These are phyloP conservation scores for Meyerozyma smithsonii DNA, from an alignment of 1,139 yeast genomes.

Conservation along the genomic window DNA sequence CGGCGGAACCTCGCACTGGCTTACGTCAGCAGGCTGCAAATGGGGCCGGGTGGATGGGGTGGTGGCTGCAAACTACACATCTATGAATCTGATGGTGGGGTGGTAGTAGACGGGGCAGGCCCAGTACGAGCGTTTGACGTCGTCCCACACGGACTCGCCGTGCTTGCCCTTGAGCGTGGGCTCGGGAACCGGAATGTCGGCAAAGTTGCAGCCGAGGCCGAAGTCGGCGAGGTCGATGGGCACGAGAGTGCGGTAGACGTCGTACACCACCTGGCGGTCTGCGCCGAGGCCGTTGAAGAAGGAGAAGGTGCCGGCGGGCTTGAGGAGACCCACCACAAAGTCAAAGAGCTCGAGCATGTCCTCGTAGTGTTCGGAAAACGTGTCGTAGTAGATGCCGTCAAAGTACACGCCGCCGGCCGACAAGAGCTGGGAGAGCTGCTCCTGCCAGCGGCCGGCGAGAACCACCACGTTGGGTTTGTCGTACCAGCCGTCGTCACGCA, in stretches of 20 bases:
- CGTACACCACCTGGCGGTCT: slow-evolving; percentile 82
- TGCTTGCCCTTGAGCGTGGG: slow-evolving; percentile 22
- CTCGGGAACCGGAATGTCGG: slow-evolving; percentile 38
- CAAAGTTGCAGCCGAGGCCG: slow-evolving; percentile 62
- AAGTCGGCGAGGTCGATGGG: slow-evolving; percentile 75
- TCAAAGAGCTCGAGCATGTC: slow-evolving; percentile 89
- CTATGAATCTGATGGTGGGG: slow-evolving; percentile 52
- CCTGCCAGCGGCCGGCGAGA: slow-evolving; percentile 91
- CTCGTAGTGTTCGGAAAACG: slow-evolving; percentile 79
- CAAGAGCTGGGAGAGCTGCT: slow-evolving; percentile 59
- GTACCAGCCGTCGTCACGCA: slow-evolving; percentile 80
- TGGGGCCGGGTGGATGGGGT: too few relatives aligned
- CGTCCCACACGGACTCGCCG: slow-evolving; percentile 56
- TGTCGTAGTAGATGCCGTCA: slow-evolving; percentile 91
- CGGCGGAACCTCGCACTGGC: neutral
- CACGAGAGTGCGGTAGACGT: slow-evolving; percentile 80
- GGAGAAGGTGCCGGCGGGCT: slow-evolving; percentile 78
- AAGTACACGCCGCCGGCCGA: slow-evolving; percentile 63
- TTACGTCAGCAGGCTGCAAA: neutral
- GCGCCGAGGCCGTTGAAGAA: slow-evolving; percentile 97
- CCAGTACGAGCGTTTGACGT: slow-evolving; percentile 71
- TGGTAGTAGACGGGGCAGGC: slow-evolving; percentile 63
- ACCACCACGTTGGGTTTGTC: slow-evolving; percentile 67
- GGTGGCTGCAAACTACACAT: slow-evolving; percentile 9
- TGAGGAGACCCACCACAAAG: slow-evolving; percentile 71